phyloP scores from a whole-genome alignment of 2,329 filamentous ascomycete species.

The Cercospora berteroae region DNA sequence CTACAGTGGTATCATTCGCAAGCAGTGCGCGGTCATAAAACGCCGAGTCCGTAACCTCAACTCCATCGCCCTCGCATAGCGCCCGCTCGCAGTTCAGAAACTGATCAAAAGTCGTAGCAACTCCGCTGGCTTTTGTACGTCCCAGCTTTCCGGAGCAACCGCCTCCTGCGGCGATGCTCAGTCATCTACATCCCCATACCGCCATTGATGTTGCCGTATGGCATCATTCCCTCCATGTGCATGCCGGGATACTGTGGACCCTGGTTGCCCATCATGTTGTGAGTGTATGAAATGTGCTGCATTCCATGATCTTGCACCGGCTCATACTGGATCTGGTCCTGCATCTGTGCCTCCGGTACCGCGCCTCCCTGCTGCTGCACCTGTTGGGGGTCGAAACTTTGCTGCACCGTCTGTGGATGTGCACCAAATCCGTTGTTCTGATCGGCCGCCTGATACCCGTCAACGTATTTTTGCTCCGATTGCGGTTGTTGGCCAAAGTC shows the following conservation, averaged over 20 bases:
- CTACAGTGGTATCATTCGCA: slow-evolving; percentile 24
- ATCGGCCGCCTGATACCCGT: neutral
- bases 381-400: slow-evolving; percentile 15
- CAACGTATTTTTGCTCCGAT: slow-evolving; percentile 10
- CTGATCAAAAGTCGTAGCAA: neutral
- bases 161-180: neutral
- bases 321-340: slow-evolving; percentile 34
- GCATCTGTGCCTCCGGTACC: slow-evolving; percentile 18
- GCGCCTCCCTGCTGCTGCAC: slow-evolving; percentile 20
- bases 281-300: slow-evolving; percentile 23
- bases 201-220: slow-evolving; percentile 29
- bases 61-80: neutral
- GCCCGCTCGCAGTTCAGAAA: neutral
- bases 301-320: slow-evolving; percentile 26
- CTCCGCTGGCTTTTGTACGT: neutral
- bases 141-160: neutral
- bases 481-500: slow-evolving; percentile 19
- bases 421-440: slow-evolving; percentile 6
- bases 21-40: neutral
- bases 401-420: slow-evolving; percentile 18
- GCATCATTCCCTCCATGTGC: slow-evolving; percentile 32
- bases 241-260: slow-evolving; percentile 28
- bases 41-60: neutral
- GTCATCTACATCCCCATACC: slow-evolving; percentile 28
- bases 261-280: slow-evolving; percentile 27